Conservation (phyloP, 805 yeast species). For the Starmerella vaccinii region DNA sequence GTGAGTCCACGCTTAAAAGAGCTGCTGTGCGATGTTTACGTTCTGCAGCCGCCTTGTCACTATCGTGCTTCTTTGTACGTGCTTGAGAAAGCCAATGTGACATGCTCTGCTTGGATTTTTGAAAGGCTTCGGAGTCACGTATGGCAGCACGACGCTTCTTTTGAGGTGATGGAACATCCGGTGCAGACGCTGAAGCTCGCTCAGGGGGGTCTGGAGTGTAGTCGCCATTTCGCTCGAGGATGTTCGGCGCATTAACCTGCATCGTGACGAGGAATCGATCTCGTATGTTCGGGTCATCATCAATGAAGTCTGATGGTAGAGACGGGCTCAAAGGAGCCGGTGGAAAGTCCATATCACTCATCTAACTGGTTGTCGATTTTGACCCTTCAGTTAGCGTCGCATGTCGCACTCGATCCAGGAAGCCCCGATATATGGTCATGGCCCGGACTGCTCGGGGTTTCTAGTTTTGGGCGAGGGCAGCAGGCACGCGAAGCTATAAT, state of each 20-base stretch:
- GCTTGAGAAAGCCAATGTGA: conserved; percentile 34
- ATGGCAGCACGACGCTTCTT: conserved; percentile 3
- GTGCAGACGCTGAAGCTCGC: background rate
- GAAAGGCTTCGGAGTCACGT: background rate
- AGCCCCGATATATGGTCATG: conserved; percentile 2
- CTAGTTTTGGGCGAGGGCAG: background rate
- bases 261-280: conserved; percentile 3
- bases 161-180: background rate
- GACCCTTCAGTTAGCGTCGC: background rate
- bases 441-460: background rate
- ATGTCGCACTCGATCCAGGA: background rate
- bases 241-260: conserved; percentile 1
- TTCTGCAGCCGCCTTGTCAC: conserved; percentile 30
- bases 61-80: conserved; percentile 33
- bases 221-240: background rate
- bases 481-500: background rate
- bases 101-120: conserved; percentile 23
- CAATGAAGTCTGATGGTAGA: conserved; percentile 31
- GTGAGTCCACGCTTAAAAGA: conserved; percentile 33
- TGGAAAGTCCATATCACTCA: conserved; percentile 26
- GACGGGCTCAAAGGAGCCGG: conserved; percentile 34
- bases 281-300: conserved; percentile 1
- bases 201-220: background rate
- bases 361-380: conserved; percentile 8
- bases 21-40: conserved; percentile 29